A percentile compares a stretch with the other conserved stretches of the same genome.
These are phyloP conservation scores for Skeletonema grethae DNA, from an alignment of 108 stramenopile species.

Conservation along the genomic window DNA sequence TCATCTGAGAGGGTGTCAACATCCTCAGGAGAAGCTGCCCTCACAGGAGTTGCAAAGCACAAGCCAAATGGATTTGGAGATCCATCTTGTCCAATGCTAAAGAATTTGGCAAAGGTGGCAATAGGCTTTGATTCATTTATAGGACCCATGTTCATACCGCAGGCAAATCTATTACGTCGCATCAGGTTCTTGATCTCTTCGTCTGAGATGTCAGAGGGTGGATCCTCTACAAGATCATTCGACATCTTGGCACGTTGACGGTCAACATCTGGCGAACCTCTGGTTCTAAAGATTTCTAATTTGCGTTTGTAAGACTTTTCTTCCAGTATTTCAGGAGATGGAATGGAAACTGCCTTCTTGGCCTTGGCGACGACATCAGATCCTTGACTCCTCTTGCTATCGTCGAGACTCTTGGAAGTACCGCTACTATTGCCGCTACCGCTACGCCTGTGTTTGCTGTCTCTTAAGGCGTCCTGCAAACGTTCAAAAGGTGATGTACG, in stretches of 20 bases:
- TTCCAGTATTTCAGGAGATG: constrained; percentile 1
- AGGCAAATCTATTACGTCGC: not conserved
- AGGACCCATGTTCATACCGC: constrained; percentile 8
- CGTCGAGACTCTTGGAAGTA: not conserved
- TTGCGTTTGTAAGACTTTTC: constrained; percentile 3
- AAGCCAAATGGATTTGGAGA: not conserved
- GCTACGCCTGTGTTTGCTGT: not conserved
- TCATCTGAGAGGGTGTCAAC: constrained; percentile 15
- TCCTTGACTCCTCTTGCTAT: not conserved
- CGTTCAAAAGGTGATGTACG: not conserved
- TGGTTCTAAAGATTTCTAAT: constrained; percentile 4
- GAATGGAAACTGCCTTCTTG: not conserved
- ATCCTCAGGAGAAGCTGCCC: constrained; percentile 10
- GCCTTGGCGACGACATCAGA: constrained; percentile 2
- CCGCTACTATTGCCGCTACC: not conserved
- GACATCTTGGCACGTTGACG: not conserved
- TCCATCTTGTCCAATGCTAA: constrained; percentile 9
- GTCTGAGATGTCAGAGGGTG: constrained; percentile 1
- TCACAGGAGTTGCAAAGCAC: constrained; percentile 23
- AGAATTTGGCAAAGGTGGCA: constrained; percentile 3
- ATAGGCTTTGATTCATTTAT: not conserved
- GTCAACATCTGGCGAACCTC: not conserved
- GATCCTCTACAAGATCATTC: not conserved
- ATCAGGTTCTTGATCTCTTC: constrained; percentile 26
- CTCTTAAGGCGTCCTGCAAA: constrained; percentile 2